Base-by-base conservation (phyloP, 1,284 basidiomycete species). In the Trichosporon asahii region DNA sequence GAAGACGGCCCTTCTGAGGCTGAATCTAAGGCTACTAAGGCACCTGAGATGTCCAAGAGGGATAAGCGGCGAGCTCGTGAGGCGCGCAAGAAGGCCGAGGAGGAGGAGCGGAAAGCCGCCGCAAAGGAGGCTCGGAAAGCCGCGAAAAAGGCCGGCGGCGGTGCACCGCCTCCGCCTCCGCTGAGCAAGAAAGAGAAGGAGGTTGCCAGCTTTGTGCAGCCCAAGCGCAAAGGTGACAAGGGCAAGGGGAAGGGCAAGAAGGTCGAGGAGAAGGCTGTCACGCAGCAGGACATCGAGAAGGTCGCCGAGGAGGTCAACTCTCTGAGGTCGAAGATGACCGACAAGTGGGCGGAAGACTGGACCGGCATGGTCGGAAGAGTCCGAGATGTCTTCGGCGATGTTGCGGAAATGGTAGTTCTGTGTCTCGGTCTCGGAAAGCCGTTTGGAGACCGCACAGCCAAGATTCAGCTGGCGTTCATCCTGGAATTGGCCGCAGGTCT, bases 21-120 rank as follows among this genome's bases (percentile, higher is more conserved):
- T 0, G 69, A 65, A 21, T 40, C 57, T 2, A 61, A 61, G 57
- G 57, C 57, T 2, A 18, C 65, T 2, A 67, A 64, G 15, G 60
- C 69, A 14, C 79, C 74, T 35, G 86, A 87, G 75, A 79, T 88
- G 46, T 90, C 91, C 2, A 97, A 96, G 82, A 88, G 88, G 66
- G 93, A 95, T 35, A 94, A 90, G 80, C 85, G 94, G 63, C 87
- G 90, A 67, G 89, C 90, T 6, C 86, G 89, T 66, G 91, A 95
- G 80, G 90, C 89, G 6, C 90, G 88, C 74, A 95, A 93, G 84
- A 89, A 89, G 69, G 88, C 80, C 1, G 82, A 88, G 73, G 85
- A 83, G 49, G 77, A 79, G 53, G 76, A 74, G 7, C 75, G 73
- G 25, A 76, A 76, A 49, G 67, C 67, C 11, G 74, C 72, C 2